phyloP scores from a whole-genome alignment of 371 early-diverging fungal species.

The Thermomucor indicae-seudaticae region DNA sequence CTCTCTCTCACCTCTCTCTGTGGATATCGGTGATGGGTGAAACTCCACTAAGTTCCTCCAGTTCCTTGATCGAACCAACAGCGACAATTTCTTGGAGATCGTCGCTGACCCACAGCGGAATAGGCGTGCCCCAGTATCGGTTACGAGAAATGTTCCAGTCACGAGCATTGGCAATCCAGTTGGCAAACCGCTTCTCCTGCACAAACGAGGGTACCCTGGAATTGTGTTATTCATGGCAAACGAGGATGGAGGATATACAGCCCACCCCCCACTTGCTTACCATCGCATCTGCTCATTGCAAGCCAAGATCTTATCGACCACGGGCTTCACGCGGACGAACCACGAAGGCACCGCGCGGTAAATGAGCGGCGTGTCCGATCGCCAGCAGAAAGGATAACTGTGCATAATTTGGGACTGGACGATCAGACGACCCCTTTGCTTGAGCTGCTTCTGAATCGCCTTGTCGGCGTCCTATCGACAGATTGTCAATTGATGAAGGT shows the following conservation, averaged over 20 bases:
- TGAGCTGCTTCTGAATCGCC: constrained; percentile 89
- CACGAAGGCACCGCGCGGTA: constrained; percentile 99
- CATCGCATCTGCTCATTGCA: constrained; percentile 94
- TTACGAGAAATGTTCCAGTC: constrained; percentile 99
- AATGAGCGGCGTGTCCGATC: constrained; percentile 99
- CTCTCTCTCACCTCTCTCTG: constrained; percentile 70
- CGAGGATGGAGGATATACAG: not conserved
- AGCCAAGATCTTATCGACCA: constrained; percentile 82
- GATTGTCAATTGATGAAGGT: not conserved
- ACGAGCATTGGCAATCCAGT: constrained; percentile 98
- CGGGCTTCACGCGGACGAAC: constrained; percentile 95
- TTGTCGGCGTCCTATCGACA: constrained; percentile 87
- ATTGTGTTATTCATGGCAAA: not conserved
- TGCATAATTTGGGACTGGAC: constrained; percentile 88
- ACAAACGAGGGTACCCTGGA: constrained; percentile 91
- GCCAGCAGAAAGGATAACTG: constrained; percentile 97
- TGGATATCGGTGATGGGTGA: constrained; percentile 95
- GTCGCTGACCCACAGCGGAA: constrained; percentile 98
- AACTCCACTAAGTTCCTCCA: constrained; percentile 89
- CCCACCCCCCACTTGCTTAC: constrained; percentile 24
- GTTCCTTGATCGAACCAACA: constrained; percentile 95
- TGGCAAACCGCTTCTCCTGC: constrained; percentile 97
- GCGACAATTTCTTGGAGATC: constrained; percentile 94
- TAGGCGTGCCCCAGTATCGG: constrained; percentile 99
- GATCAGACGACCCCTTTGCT: constrained; percentile 80